Evolutionary conservation across 495 filamentous ascomycete genomes (phyloP).

Genomic region (Neurospora sp.): DNA sequence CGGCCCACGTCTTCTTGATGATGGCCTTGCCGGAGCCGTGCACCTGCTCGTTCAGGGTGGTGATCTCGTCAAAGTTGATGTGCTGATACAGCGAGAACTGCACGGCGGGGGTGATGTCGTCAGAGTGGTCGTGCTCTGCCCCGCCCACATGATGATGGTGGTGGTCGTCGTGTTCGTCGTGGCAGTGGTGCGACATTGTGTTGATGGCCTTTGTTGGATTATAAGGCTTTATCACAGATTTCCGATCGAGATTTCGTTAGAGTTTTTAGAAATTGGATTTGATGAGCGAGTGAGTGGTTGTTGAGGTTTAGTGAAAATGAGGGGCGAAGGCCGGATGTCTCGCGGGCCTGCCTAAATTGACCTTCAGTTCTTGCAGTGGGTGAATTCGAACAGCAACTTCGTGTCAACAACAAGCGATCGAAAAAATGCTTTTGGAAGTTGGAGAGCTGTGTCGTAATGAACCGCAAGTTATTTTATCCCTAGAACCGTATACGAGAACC

Average conservation of each 20-base stretch:
- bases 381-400: not conserved
- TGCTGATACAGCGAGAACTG: slow-evolving; percentile 83
- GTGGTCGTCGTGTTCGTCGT: slow-evolving; percentile 20
- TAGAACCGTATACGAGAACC: not conserved
- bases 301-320: not conserved
- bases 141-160: slow-evolving; percentile 17
- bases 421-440: not conserved
- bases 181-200: slow-evolving; percentile 34
- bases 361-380: not conserved
- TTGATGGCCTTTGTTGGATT: not conserved
- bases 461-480: not conserved
- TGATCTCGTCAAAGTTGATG: slow-evolving; percentile 78
- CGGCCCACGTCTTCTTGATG: slow-evolving; percentile 82
- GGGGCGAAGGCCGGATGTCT: not conserved
- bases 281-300: not conserved
- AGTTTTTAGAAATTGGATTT: not conserved
- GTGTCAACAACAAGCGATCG: not conserved
- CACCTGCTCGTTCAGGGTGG: slow-evolving; percentile 70
- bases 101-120: slow-evolving; percentile 82
- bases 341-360: not conserved
- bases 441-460: not conserved
- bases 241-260: too few species aligned
- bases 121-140: slow-evolving; percentile 62
- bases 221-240: not conserved
- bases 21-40: slow-evolving; percentile 60